Evolutionary conservation across 228 moss, liverwort and hornwort genomes (phyloP), one percentile per base, ranked within the genome.

Genomic region (Sphagnum fallax): DNA sequence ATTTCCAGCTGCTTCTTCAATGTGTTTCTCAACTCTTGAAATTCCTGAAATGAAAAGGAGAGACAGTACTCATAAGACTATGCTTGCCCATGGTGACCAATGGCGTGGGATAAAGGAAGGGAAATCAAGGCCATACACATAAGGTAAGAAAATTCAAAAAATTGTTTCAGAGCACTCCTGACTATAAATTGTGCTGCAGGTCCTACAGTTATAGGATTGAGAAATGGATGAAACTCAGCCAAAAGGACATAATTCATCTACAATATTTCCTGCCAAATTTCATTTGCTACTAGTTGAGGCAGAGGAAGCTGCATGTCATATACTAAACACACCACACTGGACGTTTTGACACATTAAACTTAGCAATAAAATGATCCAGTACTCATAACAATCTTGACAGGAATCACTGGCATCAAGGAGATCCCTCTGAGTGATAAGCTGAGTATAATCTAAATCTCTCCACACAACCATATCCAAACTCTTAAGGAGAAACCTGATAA

Each of bases 1-100:
- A 81, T 86, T 50, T 93, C 93, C 65, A 93, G 76, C 72, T 98
- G 98, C 76, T 80, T 88, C 69, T 89, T 93, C 57, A 98, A 73
- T 52, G 94, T 93, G 66, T 70, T 85, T 64, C 90, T 74, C 70
- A 98, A 81, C 52, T 91, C 84, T 78, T 92, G 93, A 75, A 93
- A 98, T 70, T 98, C 92, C 92, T 92, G 80, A 0, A 10, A 14
- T 18, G 11, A 16, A 49, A 71, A 60, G 16, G 53, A 6, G 55
- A 55, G 32, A 32, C 4, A 4, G 15, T 47, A n/a, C 49, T 6
- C 4, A 49, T 48, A 15, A 72, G 53, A 32, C 32, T 32, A 32
- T 32, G 32, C 32, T 32, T 32, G 32, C 32, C 32, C 32, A 32
- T 32, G 32, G 32, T 32, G 32, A 32, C 32, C 32, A 32, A 32